phyloP scores from a whole-genome alignment of 1,284 basidiomycete genomes.

The Gomphus bonarii region DNA sequence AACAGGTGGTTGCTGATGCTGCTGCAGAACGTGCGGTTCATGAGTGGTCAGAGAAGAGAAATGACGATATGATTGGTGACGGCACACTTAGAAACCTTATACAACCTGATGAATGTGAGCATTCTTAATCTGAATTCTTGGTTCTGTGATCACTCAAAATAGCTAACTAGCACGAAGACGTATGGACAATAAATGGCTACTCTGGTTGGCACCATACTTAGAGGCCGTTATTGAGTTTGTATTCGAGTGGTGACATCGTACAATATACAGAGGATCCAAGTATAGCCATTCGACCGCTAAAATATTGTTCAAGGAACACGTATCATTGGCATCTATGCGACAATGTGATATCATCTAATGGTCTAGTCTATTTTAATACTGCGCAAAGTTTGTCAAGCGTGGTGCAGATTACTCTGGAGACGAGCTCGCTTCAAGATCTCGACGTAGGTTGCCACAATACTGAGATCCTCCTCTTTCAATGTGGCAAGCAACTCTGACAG shows the following conservation, averaged over 20 bases:
- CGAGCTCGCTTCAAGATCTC: background rate
- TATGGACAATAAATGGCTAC: background rate
- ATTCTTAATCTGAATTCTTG: background rate
- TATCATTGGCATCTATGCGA: background rate
- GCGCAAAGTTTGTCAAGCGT: background rate
- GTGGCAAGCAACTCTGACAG: background rate
- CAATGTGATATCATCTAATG: background rate
- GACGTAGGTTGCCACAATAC: background rate
- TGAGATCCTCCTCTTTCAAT: background rate
- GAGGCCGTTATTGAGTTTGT: background rate
- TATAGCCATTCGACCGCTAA: background rate
- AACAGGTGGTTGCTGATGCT: constrained; percentile 3
- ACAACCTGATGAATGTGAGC: background rate
- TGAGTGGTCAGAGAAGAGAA: constrained; percentile 2
- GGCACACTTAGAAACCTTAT: background rate
- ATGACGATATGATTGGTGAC: background rate
- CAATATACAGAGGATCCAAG: background rate
- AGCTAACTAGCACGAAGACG: background rate
- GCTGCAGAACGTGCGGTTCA: constrained; percentile 1
- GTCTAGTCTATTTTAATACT: background rate
- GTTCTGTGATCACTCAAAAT: background rate
- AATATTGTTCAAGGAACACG: background rate
- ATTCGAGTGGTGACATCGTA: constrained; percentile 1
- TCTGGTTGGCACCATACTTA: background rate
- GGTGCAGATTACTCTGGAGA: background rate